Evolutionary conservation across 2,329 filamentous ascomycete genomes (phyloP).

Genomic region (Xylaria multiplex): DNA sequence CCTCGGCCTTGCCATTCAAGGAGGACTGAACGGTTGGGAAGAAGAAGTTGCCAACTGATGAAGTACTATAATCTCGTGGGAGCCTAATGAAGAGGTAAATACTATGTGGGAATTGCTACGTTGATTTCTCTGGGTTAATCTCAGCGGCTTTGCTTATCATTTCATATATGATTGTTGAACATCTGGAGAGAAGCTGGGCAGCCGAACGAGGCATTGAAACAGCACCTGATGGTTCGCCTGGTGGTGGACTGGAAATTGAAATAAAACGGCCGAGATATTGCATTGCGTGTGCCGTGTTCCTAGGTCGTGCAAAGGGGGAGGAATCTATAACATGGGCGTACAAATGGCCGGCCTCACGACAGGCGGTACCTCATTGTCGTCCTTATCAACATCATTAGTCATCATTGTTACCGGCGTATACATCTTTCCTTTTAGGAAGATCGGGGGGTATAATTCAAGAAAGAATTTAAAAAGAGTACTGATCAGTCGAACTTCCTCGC

Average conservation of each 20-base stretch:
- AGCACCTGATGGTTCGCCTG: neutral
- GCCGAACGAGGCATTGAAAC: constrained; percentile 9
- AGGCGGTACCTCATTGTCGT: constrained; percentile 30
- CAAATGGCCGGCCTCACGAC: constrained; percentile 1
- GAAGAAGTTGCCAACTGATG: constrained; percentile 70
- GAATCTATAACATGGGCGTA: constrained; percentile 22
- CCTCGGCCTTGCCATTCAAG: constrained; percentile 71
- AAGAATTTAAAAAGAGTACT: constrained; percentile 17
- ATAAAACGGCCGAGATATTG: constrained; percentile 8
- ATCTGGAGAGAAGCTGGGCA: constrained; percentile 37
- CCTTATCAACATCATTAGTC: constrained; percentile 31
- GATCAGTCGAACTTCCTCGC: neutral
- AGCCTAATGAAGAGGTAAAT: constrained; percentile 26
- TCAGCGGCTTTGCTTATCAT: constrained; percentile 41
- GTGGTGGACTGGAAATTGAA: constrained; percentile 17
- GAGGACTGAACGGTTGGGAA: constrained; percentile 74
- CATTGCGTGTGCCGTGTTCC: neutral
- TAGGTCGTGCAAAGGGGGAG: constrained; percentile 13
- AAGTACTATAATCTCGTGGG: constrained; percentile 15
- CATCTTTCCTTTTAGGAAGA: constrained; percentile 39
- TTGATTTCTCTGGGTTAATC: constrained; percentile 46
- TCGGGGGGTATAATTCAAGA: constrained; percentile 47
- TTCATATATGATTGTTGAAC: constrained; percentile 50
- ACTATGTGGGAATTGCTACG: constrained; percentile 58
- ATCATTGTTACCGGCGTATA: constrained; percentile 39